Evolutionary conservation across 73 alveolate genomes (phyloP).

Genomic region (Paramecium sonneborni): DNA sequence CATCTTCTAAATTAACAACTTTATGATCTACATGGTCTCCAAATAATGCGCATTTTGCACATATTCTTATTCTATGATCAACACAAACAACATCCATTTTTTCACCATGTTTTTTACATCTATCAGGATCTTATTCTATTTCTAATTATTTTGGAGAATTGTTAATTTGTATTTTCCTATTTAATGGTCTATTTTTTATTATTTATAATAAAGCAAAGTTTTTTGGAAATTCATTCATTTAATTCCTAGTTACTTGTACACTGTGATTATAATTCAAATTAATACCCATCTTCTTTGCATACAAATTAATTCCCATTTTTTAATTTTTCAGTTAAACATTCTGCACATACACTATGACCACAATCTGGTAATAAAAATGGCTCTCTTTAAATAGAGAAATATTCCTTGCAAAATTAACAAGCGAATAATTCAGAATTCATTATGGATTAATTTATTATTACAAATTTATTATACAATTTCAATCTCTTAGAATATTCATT

Average conservation of each 20-base stretch:
- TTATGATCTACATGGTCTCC: constrained; percentile 88
- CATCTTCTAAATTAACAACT: constrained; percentile 79
- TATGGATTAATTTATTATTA: neutral
- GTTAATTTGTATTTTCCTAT: neutral
- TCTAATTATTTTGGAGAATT: neutral
- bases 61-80: constrained; percentile 82
- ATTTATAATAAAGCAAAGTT: constrained; percentile 19
- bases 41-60: constrained; percentile 89
- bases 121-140: neutral
- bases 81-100: constrained; percentile 84
- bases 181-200: neutral
- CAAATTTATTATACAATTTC: neutral
- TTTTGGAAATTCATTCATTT: constrained; percentile 7
- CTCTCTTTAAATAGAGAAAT: neutral
- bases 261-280: neutral
- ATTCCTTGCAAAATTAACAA: constrained; percentile 43
- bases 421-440: constrained; percentile 48
- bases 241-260: neutral
- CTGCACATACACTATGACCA: constrained; percentile 65
- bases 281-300: constrained; percentile 50
- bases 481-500: neutral
- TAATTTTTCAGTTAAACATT: constrained; percentile 43
- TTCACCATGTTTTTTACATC: constrained; percentile 61
- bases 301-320: neutral
- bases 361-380: constrained; percentile 70